phyloP scores from a whole-genome alignment of 1,139 yeast species.

The Ogataea hybrid region DNA sequence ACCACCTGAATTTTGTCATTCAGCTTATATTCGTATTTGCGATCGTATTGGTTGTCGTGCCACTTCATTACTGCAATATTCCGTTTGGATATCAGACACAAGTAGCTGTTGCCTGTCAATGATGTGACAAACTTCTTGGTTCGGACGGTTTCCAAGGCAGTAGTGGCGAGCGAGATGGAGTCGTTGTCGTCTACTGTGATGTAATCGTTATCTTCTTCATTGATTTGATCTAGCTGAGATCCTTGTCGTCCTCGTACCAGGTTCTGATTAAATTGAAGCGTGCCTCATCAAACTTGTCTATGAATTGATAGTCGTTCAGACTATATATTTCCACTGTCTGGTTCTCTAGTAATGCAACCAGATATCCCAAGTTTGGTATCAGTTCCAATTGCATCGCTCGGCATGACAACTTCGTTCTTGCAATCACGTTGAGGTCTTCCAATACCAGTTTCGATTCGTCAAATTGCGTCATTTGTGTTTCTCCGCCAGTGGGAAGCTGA shows the following conservation, averaged over 20 bases:
- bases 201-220: constrained; percentile 22
- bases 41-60: constrained; percentile 26
- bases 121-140: constrained; percentile 10
- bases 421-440: constrained; percentile 24
- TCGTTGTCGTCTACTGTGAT: constrained; percentile 22
- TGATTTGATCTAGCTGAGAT: constrained; percentile 14
- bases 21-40: constrained; percentile 32
- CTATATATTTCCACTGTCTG: constrained; percentile 34
- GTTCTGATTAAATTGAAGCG: constrained; percentile 30
- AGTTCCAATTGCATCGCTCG: constrained; percentile 35
- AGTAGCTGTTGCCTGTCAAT: constrained; percentile 21
- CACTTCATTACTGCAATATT: constrained; percentile 37
- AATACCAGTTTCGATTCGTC: constrained; percentile 6
- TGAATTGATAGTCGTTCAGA: constrained; percentile 30
- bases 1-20: constrained; percentile 36
- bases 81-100: constrained; percentile 37
- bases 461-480: neutral
- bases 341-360: constrained; percentile 34
- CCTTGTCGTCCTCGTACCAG: constrained; percentile 20
- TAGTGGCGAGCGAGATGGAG: constrained; percentile 31
- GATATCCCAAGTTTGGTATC: constrained; percentile 34
- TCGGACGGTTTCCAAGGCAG: constrained; percentile 16
- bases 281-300: constrained; percentile 35
- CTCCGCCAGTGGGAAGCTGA: constrained; percentile 14
- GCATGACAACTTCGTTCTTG: constrained; percentile 12